Percentiles rank a stretch among this genome's conserved stretches.
phyloP scores from a whole-genome alignment of 163 green algal genomes.

The Trebouxiophyceae sp. region DNA sequence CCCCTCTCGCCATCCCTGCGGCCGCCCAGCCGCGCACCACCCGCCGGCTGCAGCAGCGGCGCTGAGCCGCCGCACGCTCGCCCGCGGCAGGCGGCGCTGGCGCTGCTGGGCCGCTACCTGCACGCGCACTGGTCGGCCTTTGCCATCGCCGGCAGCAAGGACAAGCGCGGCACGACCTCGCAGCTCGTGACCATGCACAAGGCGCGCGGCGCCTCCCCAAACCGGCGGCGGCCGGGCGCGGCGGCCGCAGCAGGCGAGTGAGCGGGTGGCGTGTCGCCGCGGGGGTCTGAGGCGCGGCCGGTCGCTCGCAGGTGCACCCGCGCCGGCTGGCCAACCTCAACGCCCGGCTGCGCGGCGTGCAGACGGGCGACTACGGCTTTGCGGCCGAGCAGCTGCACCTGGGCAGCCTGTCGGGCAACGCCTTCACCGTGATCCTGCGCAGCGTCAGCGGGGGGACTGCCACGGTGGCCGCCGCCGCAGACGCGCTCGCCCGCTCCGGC shows the following conservation, averaged over 20 bases:
- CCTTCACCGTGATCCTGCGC: slow-evolving; percentile 32
- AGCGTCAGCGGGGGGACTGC: not conserved
- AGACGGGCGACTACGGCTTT: slow-evolving; percentile 70
- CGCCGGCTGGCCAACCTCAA: slow-evolving; percentile 52
- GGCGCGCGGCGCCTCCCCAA: slow-evolving; percentile 12
- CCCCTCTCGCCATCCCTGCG: not conserved
- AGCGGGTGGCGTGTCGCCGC: not conserved
- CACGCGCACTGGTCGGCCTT: slow-evolving; percentile 32
- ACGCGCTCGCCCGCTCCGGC: slow-evolving; percentile 40
- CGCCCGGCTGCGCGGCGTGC: slow-evolving; percentile 32
- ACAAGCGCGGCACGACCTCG: slow-evolving; percentile 85
- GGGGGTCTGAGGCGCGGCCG: not conserved
- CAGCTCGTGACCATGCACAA: slow-evolving; percentile 69
- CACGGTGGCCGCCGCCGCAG: slow-evolving; percentile 32
- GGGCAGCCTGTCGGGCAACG: slow-evolving; percentile 54
- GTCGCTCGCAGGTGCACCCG: slow-evolving; percentile 21
- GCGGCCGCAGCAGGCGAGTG: too few relatives aligned
- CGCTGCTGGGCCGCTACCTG: slow-evolving; percentile 27
- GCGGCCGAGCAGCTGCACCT: slow-evolving; percentile 42
- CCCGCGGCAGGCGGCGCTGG: slow-evolving; percentile 16
- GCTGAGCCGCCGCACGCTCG: not conserved
- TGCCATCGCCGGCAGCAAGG: slow-evolving; percentile 82
- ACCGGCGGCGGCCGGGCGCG: too few relatives aligned
- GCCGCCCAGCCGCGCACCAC: not conserved
- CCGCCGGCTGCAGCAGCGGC: not conserved